phyloP scores from a whole-genome alignment of 176 grass and related monocot species.

The Tillandsia leiboldiana region DNA sequence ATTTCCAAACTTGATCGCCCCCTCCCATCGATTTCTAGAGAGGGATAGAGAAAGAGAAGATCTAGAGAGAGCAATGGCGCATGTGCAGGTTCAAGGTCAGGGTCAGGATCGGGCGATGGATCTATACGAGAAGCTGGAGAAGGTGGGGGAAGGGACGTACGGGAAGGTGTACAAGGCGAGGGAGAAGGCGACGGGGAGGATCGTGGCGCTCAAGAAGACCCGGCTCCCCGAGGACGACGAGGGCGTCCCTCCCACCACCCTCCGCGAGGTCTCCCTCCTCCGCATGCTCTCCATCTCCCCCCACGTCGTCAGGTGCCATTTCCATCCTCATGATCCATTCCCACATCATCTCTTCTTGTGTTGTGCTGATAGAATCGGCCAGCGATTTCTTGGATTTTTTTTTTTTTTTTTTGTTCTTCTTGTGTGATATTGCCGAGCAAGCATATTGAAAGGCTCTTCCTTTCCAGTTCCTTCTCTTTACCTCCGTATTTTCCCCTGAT shows the following conservation, averaged over 20 bases:
- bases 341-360: too few species aligned
- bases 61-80: neutral
- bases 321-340: neutral
- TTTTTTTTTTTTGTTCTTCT: neutral
- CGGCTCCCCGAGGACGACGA: constrained; percentile 95
- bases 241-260: constrained; percentile 88
- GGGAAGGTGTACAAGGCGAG: constrained; percentile 98
- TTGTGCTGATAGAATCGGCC: too few species aligned
- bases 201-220: constrained; percentile 99
- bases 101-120: constrained; percentile 65
- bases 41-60: neutral
- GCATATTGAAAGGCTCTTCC: too few species aligned
- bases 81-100: neutral
- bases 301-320: constrained; percentile 57
- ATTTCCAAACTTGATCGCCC: neutral
- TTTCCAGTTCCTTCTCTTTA: too few species aligned
- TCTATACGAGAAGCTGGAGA: constrained; percentile 99
- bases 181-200: constrained; percentile 87
- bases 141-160: constrained; percentile 97
- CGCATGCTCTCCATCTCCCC: constrained; percentile 91
- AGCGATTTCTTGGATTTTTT: constrained; percentile 9
- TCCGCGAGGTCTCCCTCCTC: constrained; percentile 93
- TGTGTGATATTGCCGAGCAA: neutral
- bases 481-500: neutral
- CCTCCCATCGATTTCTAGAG: neutral